Evolutionary conservation across 768 basidiomycete species (phyloP).

Genomic region (Tylopilus sp.): DNA sequence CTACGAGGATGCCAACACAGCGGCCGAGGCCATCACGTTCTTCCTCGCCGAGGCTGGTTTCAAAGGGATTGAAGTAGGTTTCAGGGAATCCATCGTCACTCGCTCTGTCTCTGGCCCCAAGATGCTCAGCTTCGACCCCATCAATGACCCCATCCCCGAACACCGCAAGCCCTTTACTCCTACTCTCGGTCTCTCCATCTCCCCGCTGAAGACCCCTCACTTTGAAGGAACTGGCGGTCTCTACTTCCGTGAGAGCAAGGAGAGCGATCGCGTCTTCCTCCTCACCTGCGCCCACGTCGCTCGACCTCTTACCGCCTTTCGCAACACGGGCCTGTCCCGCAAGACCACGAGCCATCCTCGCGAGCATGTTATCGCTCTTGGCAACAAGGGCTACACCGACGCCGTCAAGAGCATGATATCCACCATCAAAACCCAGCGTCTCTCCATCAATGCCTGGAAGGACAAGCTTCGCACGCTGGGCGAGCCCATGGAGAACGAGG

Average conservation of each 20-base stretch:
- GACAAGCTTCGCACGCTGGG: neutral
- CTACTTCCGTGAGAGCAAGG: neutral
- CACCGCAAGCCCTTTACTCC: neutral
- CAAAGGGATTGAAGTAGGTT: neutral
- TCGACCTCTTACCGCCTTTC: neutral
- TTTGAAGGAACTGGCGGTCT: conserved; percentile 1
- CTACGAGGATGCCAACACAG: neutral
- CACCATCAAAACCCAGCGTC: neutral
- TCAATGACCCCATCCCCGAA: neutral
- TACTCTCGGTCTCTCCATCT: neutral
- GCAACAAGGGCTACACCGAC: neutral
- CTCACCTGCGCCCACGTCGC: neutral
- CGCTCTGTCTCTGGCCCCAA: neutral
- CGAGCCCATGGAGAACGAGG: neutral
- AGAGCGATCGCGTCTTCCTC: neutral
- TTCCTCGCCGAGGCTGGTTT: neutral
- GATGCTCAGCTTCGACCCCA: neutral
- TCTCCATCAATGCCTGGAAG: neutral
- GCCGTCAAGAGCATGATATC: neutral
- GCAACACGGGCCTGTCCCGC: neutral
- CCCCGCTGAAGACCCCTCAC: neutral
- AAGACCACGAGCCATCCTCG: neutral
- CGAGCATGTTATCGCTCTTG: neutral
- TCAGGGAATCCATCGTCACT: neutral
- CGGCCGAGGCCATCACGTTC: neutral